Percentiles rank a stretch among this genome's conserved stretches.
Conservation (phyloP, 2,329 filamentous ascomycete genomes). For the Pseudogymnoascus sp. region DNA sequence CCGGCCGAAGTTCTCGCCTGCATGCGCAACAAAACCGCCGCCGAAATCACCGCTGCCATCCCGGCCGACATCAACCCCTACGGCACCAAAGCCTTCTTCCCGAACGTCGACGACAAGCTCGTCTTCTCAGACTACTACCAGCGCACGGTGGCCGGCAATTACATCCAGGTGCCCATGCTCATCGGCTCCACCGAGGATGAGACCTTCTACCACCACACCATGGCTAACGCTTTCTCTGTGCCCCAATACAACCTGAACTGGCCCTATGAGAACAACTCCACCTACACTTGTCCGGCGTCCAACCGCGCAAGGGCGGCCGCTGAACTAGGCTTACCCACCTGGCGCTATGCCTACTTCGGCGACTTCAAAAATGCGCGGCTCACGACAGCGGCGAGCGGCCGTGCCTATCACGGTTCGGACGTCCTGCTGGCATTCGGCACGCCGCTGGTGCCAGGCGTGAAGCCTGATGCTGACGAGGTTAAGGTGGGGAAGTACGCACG, state of each 20-base stretch:
- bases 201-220: background rate
- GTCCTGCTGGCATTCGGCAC: constrained; percentile 29
- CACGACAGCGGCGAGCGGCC: constrained; percentile 23
- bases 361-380: constrained; percentile 29
- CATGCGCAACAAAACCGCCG: constrained; percentile 13
- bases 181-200: constrained; percentile 14
- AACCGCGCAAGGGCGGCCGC: constrained; percentile 22
- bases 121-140: constrained; percentile 12
- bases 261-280: too few species aligned
- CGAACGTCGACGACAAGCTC: constrained; percentile 11
- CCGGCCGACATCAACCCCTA: constrained; percentile 5
- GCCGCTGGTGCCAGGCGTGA: constrained; percentile 13
- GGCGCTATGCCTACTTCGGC: constrained; percentile 33
- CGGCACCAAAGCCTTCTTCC: background rate
- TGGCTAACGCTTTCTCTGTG: background rate
- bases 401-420: constrained; percentile 30
- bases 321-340: constrained; percentile 26
- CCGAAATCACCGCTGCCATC: constrained; percentile 10
- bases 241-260: too few species aligned
- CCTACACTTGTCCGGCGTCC: constrained; percentile 30
- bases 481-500: constrained; percentile 29
- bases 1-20: constrained; percentile 9
- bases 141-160: background rate
- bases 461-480: constrained; percentile 24
- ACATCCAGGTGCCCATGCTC: constrained; percentile 12